Evolutionary conservation across 495 filamentous ascomycete species (phyloP).

Genomic region (Xylaria telfairii): DNA sequence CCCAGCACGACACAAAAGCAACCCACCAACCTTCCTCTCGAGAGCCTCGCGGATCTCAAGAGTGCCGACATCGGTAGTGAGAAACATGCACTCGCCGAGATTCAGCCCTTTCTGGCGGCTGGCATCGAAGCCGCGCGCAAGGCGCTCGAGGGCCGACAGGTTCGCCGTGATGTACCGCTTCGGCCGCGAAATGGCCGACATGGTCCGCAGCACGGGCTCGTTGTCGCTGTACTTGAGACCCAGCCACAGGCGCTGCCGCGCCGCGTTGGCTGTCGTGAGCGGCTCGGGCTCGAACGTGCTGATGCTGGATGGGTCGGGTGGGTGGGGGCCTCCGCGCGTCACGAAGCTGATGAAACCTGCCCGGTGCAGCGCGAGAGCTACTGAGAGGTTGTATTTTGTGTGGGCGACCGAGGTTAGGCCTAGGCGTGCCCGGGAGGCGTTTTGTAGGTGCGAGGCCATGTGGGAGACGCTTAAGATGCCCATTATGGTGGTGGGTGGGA

Average conservation of each 20-base stretch:
- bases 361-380: slow-evolving; percentile 79
- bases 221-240: slow-evolving; percentile 90
- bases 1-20: slow-evolving; percentile 76
- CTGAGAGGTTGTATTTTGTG: slow-evolving; percentile 77
- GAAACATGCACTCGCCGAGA: slow-evolving; percentile 83
- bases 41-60: slow-evolving; percentile 88
- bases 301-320: slow-evolving; percentile 63
- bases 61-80: slow-evolving; percentile 79
- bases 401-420: slow-evolving; percentile 86
- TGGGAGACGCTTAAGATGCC: slow-evolving; percentile 73
- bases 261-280: slow-evolving; percentile 79
- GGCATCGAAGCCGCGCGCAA: slow-evolving; percentile 70
- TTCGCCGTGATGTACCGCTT: slow-evolving; percentile 73
- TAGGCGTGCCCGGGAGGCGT: slow-evolving; percentile 84
- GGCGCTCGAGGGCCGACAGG: slow-evolving; percentile 60
- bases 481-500: slow-evolving; percentile 59
- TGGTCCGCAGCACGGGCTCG: slow-evolving; percentile 73
- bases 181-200: slow-evolving; percentile 76
- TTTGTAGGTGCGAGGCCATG: slow-evolving; percentile 93
- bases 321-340: slow-evolving; percentile 73
- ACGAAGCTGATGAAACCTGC: slow-evolving; percentile 83
- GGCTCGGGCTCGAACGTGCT: slow-evolving; percentile 60
- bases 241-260: slow-evolving; percentile 82
- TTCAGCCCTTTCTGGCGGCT: slow-evolving; percentile 73
- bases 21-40: slow-evolving; percentile 81